Evolutionary conservation across 2,329 filamentous ascomycete species (phyloP).

Genomic region (Acephala macrosclerotiorum): DNA sequence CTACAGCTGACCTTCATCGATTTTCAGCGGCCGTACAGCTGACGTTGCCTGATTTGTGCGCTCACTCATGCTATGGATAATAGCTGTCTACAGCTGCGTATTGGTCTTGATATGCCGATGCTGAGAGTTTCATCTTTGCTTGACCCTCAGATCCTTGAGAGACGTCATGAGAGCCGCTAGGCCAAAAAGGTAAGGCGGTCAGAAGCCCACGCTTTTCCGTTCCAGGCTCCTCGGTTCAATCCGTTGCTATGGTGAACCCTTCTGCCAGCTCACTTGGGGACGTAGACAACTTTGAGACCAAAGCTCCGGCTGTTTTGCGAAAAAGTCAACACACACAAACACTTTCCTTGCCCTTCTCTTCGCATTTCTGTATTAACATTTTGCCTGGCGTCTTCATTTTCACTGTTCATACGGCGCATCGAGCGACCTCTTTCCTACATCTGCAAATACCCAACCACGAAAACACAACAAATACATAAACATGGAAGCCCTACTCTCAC

Average conservation of each 20-base stretch:
- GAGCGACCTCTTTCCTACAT: constrained; percentile 18
- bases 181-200: background rate
- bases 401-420: constrained; percentile 14
- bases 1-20: constrained; percentile 4
- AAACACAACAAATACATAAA: constrained; percentile 35
- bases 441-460: constrained; percentile 22
- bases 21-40: background rate
- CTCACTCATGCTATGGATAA: background rate
- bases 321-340: constrained; percentile 16
- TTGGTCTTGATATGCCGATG: background rate
- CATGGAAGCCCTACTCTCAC: constrained; percentile 92
- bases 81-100: background rate
- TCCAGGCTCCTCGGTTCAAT: constrained; percentile 7
- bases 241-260: background rate
- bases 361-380: constrained; percentile 42
- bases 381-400: constrained; percentile 29
- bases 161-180: constrained; percentile 1
- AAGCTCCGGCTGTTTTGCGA: constrained; percentile 16
- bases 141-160: background rate
- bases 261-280: constrained; percentile 12
- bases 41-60: constrained; percentile 7
- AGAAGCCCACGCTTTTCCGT: background rate
- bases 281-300: constrained; percentile 14
- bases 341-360: constrained; percentile 38
- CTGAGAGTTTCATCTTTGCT: constrained; percentile 1